Evolutionary conservation across 2,329 filamentous ascomycete species (phyloP), one percentile per base, ranked within the genome.

Genomic region (Amauroascus niger): DNA sequence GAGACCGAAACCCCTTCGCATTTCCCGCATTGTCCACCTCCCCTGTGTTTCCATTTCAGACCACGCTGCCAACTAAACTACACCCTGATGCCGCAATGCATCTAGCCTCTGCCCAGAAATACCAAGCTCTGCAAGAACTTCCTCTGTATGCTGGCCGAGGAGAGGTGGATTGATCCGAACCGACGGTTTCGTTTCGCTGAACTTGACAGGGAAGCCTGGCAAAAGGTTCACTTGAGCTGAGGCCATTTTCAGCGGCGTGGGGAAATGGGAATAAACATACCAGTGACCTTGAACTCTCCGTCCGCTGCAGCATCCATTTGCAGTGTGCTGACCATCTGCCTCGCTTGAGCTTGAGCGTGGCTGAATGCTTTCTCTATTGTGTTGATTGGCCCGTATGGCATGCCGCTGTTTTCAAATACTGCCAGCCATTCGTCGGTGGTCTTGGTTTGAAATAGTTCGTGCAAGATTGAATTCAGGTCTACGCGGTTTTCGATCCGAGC

Each of bases 401-500:
- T 63, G 1, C 71, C 72, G 24, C 67, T 73, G 0, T 68, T 69
- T 18, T 73, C 69, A 48, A 77, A 70, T 0, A 65, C 59, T 1
- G 47, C 28, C 5, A 71, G 54, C 73, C 72, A 76, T 40, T 74
- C 69, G 1, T 65, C 59, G 0, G 69, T 73, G 3, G 69, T 68
- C 57, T 68, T 71, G 7, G 51, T 50, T 16, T 54, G 55, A 51
- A 75, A 69, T 2, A 65, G 54, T 0, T 59, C 56, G 30, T 69
- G 64, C 24, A 76, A 50, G 7, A 72, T 65, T 0, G 49, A 49
- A 28, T 67, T 67, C 37, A 77, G 56, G 2, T 63, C 68, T n/a
- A 65, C 59, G 0, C 67, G 63, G 53, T 74, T 67, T 50, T 81
- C 73, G 0, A 88, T 83, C 13, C 84, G 73, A 52, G 76, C 71